Base-by-base conservation (phyloP, 2,329 filamentous ascomycete genomes). In the Didymella pomorum region DNA sequence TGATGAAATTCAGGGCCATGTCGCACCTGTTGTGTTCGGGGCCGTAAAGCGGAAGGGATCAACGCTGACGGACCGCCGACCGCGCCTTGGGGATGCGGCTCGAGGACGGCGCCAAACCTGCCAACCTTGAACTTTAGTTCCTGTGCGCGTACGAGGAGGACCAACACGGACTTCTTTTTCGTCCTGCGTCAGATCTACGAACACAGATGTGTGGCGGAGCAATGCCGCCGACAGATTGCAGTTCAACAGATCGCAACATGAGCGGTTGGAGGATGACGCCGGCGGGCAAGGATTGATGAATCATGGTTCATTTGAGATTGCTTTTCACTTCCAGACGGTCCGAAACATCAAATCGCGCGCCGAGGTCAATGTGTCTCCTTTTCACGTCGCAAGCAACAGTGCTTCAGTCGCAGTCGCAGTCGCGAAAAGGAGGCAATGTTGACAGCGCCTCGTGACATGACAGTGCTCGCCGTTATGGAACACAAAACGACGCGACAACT, bases 21-120 rank as follows among this genome's bases (percentile, higher is more conserved):
- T 55, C 52, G 56, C 56, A 60, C 56, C 51, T 55, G 47, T 43
- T 48, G 4, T 45, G 41, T 46, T 51, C 60, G 64, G 67, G 42
- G 60, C 57, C 48, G 57, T 50, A 26, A 69, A 68, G 52, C 60
- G 67, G 69, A 67, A 72, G 62, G 57, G 69, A 75, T 75, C 64
- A 58, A 60, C 68, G 62, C 52, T 56, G 63, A 56, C 45, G 33
- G 43, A 54, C 56, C 47, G 41, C 46, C 58, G 57, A 61, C 61
- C 61, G 64, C 48, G 33, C 49, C 37, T 31, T 58, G 58, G 55
- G 63, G 52, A 49, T 51, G 58, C 66, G 67, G 66, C 66, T 66
- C 63, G 65, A 64, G 49, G 56, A 45, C 54, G 52, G 63, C 62
- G 66, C 58, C 57, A 63, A 62, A 64, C 58, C 64, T 62, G 61